These are phyloP conservation scores for Choanephora cucurbitarum DNA, from an alignment of 371 early-diverging fungal genomes.

Conservation along the genomic window DNA sequence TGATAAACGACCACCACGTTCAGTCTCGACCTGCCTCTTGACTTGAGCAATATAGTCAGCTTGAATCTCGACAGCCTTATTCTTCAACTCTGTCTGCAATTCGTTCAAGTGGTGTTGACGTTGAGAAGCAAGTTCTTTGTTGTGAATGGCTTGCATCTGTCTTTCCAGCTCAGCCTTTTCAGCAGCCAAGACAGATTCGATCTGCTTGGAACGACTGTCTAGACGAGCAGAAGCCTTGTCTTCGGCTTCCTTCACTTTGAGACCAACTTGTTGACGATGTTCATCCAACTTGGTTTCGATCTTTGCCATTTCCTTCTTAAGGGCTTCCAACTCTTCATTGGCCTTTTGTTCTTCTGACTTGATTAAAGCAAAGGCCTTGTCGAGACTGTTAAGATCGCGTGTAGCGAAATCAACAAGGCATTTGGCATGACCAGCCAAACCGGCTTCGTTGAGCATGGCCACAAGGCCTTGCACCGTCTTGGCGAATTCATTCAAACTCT, in stretches of 20 bases:
- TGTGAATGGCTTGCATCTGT: constrained; percentile 26
- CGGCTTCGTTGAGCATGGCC: constrained; percentile 40
- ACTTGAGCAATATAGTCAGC: constrained; percentile 68
- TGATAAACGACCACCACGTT: constrained; percentile 90
- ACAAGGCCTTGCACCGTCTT: constrained; percentile 36
- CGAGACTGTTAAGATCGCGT: constrained; percentile 32
- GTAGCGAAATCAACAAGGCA: constrained; percentile 40
- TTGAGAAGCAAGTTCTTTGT: constrained; percentile 45
- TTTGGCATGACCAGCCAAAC: constrained; percentile 45
- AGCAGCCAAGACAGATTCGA: constrained; percentile 39
- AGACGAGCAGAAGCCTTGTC: constrained; percentile 30
- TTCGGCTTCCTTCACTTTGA: constrained; percentile 25
- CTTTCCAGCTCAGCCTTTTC: constrained; percentile 34
- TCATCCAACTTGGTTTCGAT: constrained; percentile 10
- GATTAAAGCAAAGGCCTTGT: constrained; percentile 26
- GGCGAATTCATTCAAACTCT: constrained; percentile 30
- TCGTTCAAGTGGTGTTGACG: constrained; percentile 39
- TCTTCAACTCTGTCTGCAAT: constrained; percentile 44
- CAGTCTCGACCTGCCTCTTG: constrained; percentile 80
- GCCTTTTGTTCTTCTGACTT: constrained; percentile 28
- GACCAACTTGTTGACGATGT: constrained; percentile 20
- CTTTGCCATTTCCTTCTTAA: constrained; percentile 11
- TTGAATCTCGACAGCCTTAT: constrained; percentile 58
- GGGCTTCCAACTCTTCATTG: constrained; percentile 14
- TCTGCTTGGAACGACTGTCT: constrained; percentile 39